Percentiles rank a stretch among this genome's conserved stretches.
These are phyloP conservation scores for Xylariaceae sp. DNA, from an alignment of 2,329 filamentous ascomycete genomes.

Conservation along the genomic window DNA sequence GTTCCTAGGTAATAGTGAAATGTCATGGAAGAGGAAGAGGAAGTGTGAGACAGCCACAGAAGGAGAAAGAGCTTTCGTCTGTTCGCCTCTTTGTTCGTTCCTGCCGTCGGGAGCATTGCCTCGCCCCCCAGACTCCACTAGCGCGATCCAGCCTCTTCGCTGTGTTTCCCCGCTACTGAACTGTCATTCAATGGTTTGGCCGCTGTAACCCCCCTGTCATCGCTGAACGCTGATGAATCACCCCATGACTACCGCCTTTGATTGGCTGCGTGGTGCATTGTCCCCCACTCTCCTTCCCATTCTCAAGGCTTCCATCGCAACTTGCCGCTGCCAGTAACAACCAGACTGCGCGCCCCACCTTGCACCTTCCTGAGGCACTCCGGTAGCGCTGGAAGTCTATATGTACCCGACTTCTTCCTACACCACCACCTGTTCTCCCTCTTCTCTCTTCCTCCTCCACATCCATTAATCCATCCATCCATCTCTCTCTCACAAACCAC, in stretches of 20 bases:
- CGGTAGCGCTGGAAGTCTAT: constrained; percentile 22
- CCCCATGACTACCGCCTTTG: constrained; percentile 9
- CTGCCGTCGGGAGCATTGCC: background rate
- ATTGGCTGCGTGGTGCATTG: constrained; percentile 19
- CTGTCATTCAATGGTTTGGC: constrained; percentile 12
- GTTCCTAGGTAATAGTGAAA: no score
- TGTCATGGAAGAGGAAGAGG: no score
- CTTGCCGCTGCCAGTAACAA: constrained; percentile 8
- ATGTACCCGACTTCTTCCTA: constrained; percentile 17
- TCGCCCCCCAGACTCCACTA: background rate
- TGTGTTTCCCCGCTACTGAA: constrained; percentile 23
- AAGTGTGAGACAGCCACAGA: no score
- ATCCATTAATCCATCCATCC: constrained; percentile 11
- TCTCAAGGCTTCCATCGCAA: constrained; percentile 32
- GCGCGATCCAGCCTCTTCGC: constrained; percentile 28
- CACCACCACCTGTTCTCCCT: background rate
- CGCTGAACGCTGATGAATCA: constrained; percentile 28
- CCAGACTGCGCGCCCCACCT: constrained; percentile 27
- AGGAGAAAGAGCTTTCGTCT: background rate
- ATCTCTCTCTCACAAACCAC: background rate
- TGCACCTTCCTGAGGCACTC: constrained; percentile 11
- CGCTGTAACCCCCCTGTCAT: no score
- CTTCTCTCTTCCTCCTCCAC: constrained; percentile 15
- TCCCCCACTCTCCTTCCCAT: constrained; percentile 22
- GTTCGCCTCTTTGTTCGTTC: background rate